phyloP scores from a whole-genome alignment of 192 early-diverging fungal genomes.

The Coemansia sp. region DNA sequence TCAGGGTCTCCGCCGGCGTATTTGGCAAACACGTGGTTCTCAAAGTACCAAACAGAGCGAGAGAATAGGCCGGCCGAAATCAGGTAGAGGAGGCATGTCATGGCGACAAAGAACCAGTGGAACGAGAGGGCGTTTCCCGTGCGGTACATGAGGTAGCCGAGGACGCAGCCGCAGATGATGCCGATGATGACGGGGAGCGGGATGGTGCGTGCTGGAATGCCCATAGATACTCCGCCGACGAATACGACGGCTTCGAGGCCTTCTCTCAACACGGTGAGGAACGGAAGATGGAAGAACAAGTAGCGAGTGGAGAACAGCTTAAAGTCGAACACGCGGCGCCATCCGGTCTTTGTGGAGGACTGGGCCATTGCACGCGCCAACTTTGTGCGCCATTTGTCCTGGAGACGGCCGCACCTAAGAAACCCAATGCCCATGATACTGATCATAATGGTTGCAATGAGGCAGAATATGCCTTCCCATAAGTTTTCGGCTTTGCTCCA shows the following conservation, averaged over 20 bases:
- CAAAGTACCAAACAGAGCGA: slow-evolving; percentile 64
- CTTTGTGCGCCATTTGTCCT: slow-evolving; percentile 77
- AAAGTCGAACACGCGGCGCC: slow-evolving; percentile 27
- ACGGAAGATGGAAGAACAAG: slow-evolving; percentile 80
- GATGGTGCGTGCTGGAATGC: slow-evolving; percentile 64
- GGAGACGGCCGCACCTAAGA: slow-evolving; percentile 68
- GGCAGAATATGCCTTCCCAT: slow-evolving; percentile 82
- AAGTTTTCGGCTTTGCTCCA: slow-evolving; percentile 69
- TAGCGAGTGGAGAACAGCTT: slow-evolving; percentile 58
- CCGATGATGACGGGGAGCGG: slow-evolving; percentile 80
- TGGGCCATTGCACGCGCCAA: slow-evolving; percentile 54
- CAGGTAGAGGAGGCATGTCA: slow-evolving; percentile 72
- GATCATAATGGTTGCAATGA: slow-evolving; percentile 78
- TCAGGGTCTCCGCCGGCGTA: slow-evolving; percentile 70
- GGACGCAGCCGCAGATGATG: slow-evolving; percentile 60
- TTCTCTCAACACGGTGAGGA: slow-evolving; percentile 84
- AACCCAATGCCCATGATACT: slow-evolving; percentile 82
- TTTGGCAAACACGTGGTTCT: slow-evolving; percentile 66
- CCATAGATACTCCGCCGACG: slow-evolving; percentile 79
- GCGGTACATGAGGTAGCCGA: slow-evolving; percentile 77
- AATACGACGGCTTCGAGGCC: slow-evolving; percentile 89
- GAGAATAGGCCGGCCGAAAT: slow-evolving; percentile 81
- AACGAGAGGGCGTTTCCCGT: slow-evolving; percentile 69
- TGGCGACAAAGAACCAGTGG: slow-evolving; percentile 75
- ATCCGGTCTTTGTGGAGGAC: slow-evolving; percentile 31